Evolutionary conservation across 2,329 filamentous ascomycete species (phyloP).

Genomic region (Aspergillus sergii): DNA sequence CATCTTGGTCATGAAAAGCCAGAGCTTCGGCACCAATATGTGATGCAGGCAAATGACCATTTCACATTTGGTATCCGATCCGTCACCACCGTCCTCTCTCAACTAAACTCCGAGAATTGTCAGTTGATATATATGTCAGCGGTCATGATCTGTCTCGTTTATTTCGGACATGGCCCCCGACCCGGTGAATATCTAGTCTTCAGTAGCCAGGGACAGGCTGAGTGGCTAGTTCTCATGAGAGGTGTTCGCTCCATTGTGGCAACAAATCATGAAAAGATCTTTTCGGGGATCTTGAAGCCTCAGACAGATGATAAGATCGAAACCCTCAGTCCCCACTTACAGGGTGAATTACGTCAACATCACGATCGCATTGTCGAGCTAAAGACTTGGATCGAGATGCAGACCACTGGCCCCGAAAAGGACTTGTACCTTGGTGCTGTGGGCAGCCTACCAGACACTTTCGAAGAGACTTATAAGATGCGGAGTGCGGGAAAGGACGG

Average conservation of each 20-base stretch:
- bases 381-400: slow-evolving; percentile 14
- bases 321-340: slow-evolving; percentile 14
- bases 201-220: slow-evolving; percentile 28
- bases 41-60: slow-evolving; percentile 33
- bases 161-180: slow-evolving; percentile 36
- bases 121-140: slow-evolving; percentile 37
- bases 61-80: slow-evolving; percentile 39
- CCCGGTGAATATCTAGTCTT: slow-evolving; percentile 37
- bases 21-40: slow-evolving; percentile 20
- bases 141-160: slow-evolving; percentile 34
- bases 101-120: slow-evolving; percentile 30
- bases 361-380: slow-evolving; percentile 16
- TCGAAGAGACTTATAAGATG: slow-evolving; percentile 22
- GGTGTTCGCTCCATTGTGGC: slow-evolving; percentile 31
- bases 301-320: not conserved
- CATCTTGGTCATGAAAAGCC: slow-evolving; percentile 30
- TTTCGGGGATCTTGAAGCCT: slow-evolving; percentile 28
- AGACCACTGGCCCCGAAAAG: not conserved
- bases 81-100: slow-evolving; percentile 31
- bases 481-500: slow-evolving; percentile 14
- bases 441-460: slow-evolving; percentile 15
- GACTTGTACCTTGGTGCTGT: slow-evolving; percentile 17
- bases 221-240: slow-evolving; percentile 36
- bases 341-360: slow-evolving; percentile 21
- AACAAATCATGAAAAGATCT: slow-evolving; percentile 24